phyloP scores from a whole-genome alignment of 2,329 filamentous ascomycete genomes.

The Chaetomium strumarium region DNA sequence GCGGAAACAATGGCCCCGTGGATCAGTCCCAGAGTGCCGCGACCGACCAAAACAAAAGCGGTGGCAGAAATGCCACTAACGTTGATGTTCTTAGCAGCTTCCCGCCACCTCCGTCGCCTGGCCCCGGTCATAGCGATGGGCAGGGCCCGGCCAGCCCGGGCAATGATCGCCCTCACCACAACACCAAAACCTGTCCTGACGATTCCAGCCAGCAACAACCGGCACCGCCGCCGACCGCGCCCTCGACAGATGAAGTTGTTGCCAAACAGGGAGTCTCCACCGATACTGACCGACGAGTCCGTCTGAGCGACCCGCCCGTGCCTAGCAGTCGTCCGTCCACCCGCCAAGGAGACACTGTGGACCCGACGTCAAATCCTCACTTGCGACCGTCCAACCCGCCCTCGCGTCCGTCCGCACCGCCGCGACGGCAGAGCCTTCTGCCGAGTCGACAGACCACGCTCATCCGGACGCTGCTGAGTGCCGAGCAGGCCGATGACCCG shows the following conservation, averaged over 20 bases:
- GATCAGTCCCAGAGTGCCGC: neutral
- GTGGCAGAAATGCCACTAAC: constrained; percentile 11
- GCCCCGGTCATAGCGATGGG: constrained; percentile 6
- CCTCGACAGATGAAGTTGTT: neutral
- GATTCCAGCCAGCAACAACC: constrained; percentile 10
- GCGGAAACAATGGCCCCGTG: neutral
- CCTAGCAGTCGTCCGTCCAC: constrained; percentile 4
- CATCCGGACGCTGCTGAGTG: constrained; percentile 49
- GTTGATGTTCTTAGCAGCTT: neutral
- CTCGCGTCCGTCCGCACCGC: constrained; percentile 25
- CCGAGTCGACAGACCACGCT: constrained; percentile 40
- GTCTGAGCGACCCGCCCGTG: constrained; percentile 14
- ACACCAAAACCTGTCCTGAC: constrained; percentile 25
- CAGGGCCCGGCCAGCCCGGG: constrained; percentile 16
- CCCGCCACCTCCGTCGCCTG: neutral
- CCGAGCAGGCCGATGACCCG: constrained; percentile 35
- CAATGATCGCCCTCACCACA: constrained; percentile 32
- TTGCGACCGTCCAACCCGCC: constrained; percentile 26
- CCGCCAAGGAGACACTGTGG: constrained; percentile 1
- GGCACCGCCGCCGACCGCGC: constrained; percentile 2
- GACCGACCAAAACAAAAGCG: neutral
- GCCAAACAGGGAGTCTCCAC: constrained; percentile 8
- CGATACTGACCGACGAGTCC: constrained; percentile 11
- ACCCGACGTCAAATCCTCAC: constrained; percentile 13
- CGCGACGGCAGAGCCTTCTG: constrained; percentile 40